Conservation (phyloP, 257 asterid species). For the Petunia secreta region DNA sequence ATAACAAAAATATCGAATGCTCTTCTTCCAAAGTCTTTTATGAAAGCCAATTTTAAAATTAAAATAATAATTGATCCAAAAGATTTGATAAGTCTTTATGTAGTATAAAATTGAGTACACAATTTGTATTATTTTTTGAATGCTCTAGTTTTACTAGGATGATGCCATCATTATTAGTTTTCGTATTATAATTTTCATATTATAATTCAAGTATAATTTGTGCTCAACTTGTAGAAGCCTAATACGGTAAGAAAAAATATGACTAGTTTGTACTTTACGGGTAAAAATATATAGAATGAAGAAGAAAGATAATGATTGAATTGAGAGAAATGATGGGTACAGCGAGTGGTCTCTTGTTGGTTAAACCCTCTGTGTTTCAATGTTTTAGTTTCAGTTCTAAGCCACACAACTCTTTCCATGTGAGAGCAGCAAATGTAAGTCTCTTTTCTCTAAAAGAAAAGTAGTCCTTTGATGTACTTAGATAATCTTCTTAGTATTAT, state of each 20-base stretch:
- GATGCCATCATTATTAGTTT: background rate
- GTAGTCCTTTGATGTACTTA: no score
- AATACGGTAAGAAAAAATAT: background rate
- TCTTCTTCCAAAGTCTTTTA: background rate
- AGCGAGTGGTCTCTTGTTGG: conserved; percentile 43
- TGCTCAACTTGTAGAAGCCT: no score
- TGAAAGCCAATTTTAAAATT: background rate
- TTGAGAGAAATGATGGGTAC: conserved; percentile 14
- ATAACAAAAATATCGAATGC: no score
- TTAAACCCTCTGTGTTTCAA: conserved; percentile 40
- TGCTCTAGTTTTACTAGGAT: background rate
- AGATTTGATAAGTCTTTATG: background rate
- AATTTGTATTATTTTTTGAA: background rate
- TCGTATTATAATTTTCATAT: no score
- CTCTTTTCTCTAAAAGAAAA: background rate
- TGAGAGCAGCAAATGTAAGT: conserved; percentile 55
- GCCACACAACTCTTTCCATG: conserved; percentile 36
- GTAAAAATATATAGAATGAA: background rate
- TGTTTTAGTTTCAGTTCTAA: conserved; percentile 32
- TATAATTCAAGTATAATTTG: no score
- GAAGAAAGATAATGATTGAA: conserved; percentile 9
- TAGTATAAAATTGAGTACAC: background rate
- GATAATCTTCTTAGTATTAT: background rate
- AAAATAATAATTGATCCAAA: background rate
- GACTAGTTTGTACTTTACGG: background rate